Conservation (phyloP, 1,284 basidiomycete species). For the Marasmius fiardii region DNA sequence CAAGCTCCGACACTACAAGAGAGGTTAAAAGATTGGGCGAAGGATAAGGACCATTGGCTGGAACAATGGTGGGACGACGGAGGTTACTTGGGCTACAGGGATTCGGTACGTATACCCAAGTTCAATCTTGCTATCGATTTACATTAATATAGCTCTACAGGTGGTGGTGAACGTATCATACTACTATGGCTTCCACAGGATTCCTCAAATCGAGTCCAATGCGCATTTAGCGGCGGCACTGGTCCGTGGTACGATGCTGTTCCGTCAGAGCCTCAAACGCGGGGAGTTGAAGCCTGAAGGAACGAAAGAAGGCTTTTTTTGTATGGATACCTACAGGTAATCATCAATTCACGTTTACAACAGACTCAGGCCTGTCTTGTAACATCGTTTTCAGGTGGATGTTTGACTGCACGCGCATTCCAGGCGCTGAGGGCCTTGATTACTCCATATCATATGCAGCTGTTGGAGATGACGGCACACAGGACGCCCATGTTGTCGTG, state of each 20-base stretch:
- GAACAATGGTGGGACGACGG: conserved; percentile 83
- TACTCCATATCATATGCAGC: conserved; percentile 73
- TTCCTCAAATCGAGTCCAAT: not conserved
- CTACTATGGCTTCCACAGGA: conserved; percentile 52
- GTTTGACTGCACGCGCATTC: conserved; percentile 89
- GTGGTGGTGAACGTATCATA: conserved; percentile 82
- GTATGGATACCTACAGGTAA: conserved; percentile 88
- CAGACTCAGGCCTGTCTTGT: not conserved
- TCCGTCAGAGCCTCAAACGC: conserved; percentile 62
- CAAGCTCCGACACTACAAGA: conserved; percentile 56
- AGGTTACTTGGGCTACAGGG: conserved; percentile 70
- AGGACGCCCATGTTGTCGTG: conserved; percentile 73
- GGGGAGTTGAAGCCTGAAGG: conserved; percentile 71
- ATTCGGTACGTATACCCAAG: conserved; percentile 58
- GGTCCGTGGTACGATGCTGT: conserved; percentile 68
- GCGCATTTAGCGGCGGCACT: conserved; percentile 71
- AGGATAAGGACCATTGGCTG: conserved; percentile 64
- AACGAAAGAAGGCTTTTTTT: conserved; percentile 72
- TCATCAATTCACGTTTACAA: conserved; percentile 7
- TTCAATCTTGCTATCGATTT: not conserved
- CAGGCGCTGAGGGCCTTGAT: conserved; percentile 67
- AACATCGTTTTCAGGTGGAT: conserved; percentile 66
- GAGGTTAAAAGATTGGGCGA: conserved; percentile 47
- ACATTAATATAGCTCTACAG: conserved; percentile 30
- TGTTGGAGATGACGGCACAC: conserved; percentile 53